A percentile compares a stretch with the other conserved stretches of the same genome.
phyloP scores from a whole-genome alignment of 106 monocot species.

The Dioscorea dumetorum region DNA sequence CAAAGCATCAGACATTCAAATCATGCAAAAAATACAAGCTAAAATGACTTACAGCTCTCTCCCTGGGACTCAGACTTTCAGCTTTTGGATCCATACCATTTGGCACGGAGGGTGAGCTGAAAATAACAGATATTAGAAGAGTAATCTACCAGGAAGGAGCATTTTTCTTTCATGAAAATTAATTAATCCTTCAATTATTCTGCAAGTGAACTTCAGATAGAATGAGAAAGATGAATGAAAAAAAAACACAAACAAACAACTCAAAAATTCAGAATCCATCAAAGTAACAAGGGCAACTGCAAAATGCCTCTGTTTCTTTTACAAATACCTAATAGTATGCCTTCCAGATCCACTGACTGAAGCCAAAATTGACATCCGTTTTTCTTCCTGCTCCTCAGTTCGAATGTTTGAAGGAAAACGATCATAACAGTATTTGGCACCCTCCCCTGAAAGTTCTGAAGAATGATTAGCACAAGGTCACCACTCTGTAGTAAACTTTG shows the following conservation, averaged over 20 bases:
- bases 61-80: conserved; percentile 76
- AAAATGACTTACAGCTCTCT: conserved; percentile 75
- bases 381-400: conserved; percentile 92
- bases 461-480: neutral
- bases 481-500: neutral
- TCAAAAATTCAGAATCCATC: neutral
- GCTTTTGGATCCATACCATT: conserved; percentile 37
- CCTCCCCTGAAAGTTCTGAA: conserved; percentile 5
- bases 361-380: conserved; percentile 68
- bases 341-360: conserved; percentile 48
- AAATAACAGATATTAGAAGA: neutral
- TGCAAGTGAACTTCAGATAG: too few species aligned
- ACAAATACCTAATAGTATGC: conserved; percentile 39
- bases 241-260: neutral
- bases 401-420: conserved; percentile 77
- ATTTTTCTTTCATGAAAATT: too few species aligned
- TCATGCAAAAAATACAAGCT: conserved; percentile 2
- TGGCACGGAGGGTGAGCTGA: conserved; percentile 46
- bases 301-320: neutral
- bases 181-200: too few species aligned
- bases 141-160: neutral
- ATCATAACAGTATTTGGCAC: conserved; percentile 50
- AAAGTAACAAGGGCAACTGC: too few species aligned
- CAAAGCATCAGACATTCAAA: neutral
- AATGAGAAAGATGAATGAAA: too few species aligned